A percentile compares a stretch with the other conserved stretches of the same genome.
Conservation (phyloP, 192 early-diverging fungal genomes). For the Entomortierella parvispora region DNA sequence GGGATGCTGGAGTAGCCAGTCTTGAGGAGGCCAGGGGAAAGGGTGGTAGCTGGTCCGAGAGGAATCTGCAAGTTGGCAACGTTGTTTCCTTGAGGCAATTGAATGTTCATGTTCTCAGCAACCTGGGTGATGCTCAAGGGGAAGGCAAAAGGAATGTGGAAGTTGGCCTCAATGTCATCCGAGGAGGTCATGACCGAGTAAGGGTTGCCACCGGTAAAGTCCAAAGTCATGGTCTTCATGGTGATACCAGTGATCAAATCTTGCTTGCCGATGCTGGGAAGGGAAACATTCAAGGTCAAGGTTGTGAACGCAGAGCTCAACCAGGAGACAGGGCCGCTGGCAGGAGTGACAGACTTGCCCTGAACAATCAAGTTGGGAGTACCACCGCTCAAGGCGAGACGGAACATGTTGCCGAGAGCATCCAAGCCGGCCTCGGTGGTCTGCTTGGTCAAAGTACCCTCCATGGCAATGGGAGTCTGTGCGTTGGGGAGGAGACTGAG, state of each 20-base stretch:
- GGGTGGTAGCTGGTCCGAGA: slow-evolving; percentile 44
- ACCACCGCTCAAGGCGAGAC: slow-evolving; percentile 58
- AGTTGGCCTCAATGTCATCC: slow-evolving; percentile 56
- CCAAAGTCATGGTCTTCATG: slow-evolving; percentile 65
- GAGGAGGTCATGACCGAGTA: slow-evolving; percentile 62
- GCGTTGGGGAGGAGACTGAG: slow-evolving; percentile 35
- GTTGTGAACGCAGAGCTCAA: slow-evolving; percentile 59
- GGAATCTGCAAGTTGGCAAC: slow-evolving; percentile 51
- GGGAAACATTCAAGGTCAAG: slow-evolving; percentile 60
- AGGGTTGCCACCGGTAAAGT: slow-evolving; percentile 55
- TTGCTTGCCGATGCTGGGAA: slow-evolving; percentile 55
- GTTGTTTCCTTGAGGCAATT: slow-evolving; percentile 33
- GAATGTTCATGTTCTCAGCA: slow-evolving; percentile 62
- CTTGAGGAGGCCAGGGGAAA: slow-evolving; percentile 56
- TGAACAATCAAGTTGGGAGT: slow-evolving; percentile 57
- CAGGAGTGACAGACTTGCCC: slow-evolving; percentile 62
- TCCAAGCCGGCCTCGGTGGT: slow-evolving; percentile 50
- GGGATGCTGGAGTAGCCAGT: slow-evolving; percentile 55
- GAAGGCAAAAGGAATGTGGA: slow-evolving; percentile 72
- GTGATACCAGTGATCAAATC: slow-evolving; percentile 64
- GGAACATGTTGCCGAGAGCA: slow-evolving; percentile 63
- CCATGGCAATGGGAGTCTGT: slow-evolving; percentile 46
- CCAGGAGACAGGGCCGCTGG: slow-evolving; percentile 59
- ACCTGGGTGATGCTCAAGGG: slow-evolving; percentile 64
- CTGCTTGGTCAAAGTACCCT: slow-evolving; percentile 64